These are phyloP conservation scores for Ogataea hybrid DNA, from an alignment of 1,139 yeast species.

Conservation along the genomic window DNA sequence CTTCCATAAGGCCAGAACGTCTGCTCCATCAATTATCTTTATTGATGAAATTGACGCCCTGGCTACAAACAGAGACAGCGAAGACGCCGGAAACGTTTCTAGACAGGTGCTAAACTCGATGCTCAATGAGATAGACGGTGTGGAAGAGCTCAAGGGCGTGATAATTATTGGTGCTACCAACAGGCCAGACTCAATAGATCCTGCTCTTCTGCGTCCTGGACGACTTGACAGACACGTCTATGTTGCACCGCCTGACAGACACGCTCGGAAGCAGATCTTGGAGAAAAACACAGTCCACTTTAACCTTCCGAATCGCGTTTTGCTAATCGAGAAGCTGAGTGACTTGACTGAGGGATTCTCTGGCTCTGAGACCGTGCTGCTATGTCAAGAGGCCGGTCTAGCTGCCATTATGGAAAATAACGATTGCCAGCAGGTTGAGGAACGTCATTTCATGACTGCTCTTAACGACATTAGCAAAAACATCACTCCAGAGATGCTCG, in stretches of 20 bases:
- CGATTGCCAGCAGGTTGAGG: conserved; percentile 50
- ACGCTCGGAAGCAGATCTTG: conserved; percentile 75
- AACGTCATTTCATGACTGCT: conserved; percentile 71
- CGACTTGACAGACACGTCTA: conserved; percentile 89
- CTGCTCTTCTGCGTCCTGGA: conserved; percentile 92
- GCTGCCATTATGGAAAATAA: conserved; percentile 80
- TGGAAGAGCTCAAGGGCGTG: conserved; percentile 90
- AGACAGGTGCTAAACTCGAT: conserved; percentile 86
- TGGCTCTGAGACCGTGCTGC: conserved; percentile 90
- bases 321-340: conserved; percentile 52
- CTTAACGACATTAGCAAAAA: conserved; percentile 65
- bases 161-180: conserved; percentile 94
- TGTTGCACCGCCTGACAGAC: conserved; percentile 85
- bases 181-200: conserved; percentile 87
- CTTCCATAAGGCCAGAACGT: conserved; percentile 88
- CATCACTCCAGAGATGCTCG: conserved; percentile 80
- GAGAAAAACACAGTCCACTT: conserved; percentile 61
- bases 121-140: conserved; percentile 93
- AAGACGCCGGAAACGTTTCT: conserved; percentile 67
- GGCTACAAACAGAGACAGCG: conserved; percentile 64
- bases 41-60: conserved; percentile 96
- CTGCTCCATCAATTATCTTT: conserved; percentile 88
- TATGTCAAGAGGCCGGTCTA: conserved; percentile 94
- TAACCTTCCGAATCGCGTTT: conserved; percentile 45
- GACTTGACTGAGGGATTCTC: conserved; percentile 80